Evolutionary conservation across 2,329 filamentous ascomycete species (phyloP).

Genomic region (Nemania bipapillata): DNA sequence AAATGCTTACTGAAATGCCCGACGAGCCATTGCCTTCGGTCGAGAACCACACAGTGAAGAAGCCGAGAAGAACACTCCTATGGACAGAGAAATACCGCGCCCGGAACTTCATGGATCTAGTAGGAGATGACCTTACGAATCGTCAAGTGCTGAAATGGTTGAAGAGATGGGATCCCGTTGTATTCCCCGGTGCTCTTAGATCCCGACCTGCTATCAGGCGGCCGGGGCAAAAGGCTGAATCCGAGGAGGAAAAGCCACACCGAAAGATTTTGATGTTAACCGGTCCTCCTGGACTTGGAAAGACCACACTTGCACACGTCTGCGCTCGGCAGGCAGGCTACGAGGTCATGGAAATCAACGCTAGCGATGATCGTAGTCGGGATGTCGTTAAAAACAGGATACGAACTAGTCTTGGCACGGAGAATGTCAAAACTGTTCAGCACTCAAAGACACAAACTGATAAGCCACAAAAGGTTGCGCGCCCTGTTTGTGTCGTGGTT

Average conservation of each 20-base stretch:
- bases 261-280: slow-evolving; percentile 90
- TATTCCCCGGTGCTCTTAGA: slow-evolving; percentile 81
- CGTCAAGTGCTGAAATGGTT: slow-evolving; percentile 90
- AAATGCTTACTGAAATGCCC: slow-evolving; percentile 41
- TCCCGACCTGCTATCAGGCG: slow-evolving; percentile 62
- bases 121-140: slow-evolving; percentile 94
- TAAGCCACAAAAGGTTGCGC: slow-evolving; percentile 75
- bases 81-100: slow-evolving; percentile 99
- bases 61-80: slow-evolving; percentile 67
- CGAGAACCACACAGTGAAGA: slow-evolving; percentile 55
- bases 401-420: slow-evolving; percentile 89
- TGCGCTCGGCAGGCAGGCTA: slow-evolving; percentile 96
- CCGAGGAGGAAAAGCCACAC: slow-evolving; percentile 78
- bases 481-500: slow-evolving; percentile 90
- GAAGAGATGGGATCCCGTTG: slow-evolving; percentile 91
- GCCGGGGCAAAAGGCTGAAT: slow-evolving; percentile 58
- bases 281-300: slow-evolving; percentile 91
- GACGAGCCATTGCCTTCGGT: slow-evolving; percentile 57
- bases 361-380: slow-evolving; percentile 90
- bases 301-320: slow-evolving; percentile 95
- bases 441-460: slow-evolving; percentile 64
- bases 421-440: slow-evolving; percentile 84
- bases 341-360: slow-evolving; percentile 96
- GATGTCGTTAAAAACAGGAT: slow-evolving; percentile 93
- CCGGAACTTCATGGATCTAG: slow-evolving; percentile 87